Conservation (phyloP, 2,329 filamentous ascomycete genomes). For the Xylaria sp. region DNA sequence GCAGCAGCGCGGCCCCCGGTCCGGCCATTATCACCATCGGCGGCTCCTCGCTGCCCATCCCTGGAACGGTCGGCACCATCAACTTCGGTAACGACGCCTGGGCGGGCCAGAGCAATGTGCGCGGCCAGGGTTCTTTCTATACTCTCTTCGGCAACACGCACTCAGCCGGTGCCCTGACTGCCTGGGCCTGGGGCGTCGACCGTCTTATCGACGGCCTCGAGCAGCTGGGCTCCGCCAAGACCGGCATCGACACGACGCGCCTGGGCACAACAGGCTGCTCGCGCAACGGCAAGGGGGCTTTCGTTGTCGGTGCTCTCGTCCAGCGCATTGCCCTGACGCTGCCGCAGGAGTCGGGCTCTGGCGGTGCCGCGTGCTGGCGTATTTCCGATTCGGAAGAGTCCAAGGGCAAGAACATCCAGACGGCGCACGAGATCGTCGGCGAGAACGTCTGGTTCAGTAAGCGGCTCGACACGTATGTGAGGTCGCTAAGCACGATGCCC, state of each 20-base stretch:
- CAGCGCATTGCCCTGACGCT: constrained; percentile 69
- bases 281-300: constrained; percentile 72
- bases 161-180: constrained; percentile 67
- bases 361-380: constrained; percentile 71
- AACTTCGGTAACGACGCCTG: constrained; percentile 70
- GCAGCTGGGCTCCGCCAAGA: constrained; percentile 56
- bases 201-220: constrained; percentile 70
- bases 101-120: constrained; percentile 62
- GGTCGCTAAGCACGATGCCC: constrained; percentile 59
- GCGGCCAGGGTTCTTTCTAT: constrained; percentile 69
- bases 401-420: constrained; percentile 69
- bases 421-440: constrained; percentile 65
- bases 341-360: constrained; percentile 71
- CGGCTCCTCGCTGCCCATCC: constrained; percentile 65
- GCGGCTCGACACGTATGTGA: constrained; percentile 64
- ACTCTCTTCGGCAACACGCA: constrained; percentile 66
- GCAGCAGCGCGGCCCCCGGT: constrained; percentile 61
- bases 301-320: constrained; percentile 70
- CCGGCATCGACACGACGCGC: constrained; percentile 61
- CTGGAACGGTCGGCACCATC: constrained; percentile 65
- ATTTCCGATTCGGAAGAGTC: constrained; percentile 62
- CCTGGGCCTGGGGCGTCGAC: constrained; percentile 73
- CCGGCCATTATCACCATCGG: constrained; percentile 70
- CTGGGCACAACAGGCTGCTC: constrained; percentile 72
- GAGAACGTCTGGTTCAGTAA: constrained; percentile 74